phyloP scores from a whole-genome alignment of 129 eudicot species.

The Flaveria robusta region DNA sequence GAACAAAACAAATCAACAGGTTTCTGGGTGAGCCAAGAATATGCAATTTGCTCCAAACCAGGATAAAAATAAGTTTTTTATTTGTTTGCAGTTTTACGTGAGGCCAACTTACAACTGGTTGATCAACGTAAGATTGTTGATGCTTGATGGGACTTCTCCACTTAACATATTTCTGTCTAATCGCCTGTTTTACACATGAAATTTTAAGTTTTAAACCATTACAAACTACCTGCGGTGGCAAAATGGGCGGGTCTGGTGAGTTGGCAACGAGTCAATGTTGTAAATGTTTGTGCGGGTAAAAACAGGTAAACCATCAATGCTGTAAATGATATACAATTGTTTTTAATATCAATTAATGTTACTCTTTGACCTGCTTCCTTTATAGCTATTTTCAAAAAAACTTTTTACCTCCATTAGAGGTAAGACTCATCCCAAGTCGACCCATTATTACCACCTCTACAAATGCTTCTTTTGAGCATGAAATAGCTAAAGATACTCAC shows the following conservation, averaged over 20 bases:
- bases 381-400: not conserved
- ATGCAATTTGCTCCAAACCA: not conserved
- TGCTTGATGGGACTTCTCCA: constrained; percentile 66
- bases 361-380: constrained; percentile 4
- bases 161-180: constrained; percentile 64
- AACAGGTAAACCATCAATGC: too few relatives aligned
- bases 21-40: constrained; percentile 3
- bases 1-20: constrained; percentile 17
- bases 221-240: constrained; percentile 1
- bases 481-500: constrained; percentile 55
- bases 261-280: not conserved
- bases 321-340: too few relatives aligned
- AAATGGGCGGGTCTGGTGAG: not conserved
- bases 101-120: constrained; percentile 67
- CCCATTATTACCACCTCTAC: constrained; percentile 3
- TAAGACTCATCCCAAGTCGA: not conserved
- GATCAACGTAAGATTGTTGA: constrained; percentile 61
- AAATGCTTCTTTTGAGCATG: constrained; percentile 1
- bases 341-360: not conserved
- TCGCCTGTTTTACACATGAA: constrained; percentile 48
- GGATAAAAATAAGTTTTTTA: not conserved
- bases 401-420: not conserved
- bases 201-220: not conserved
- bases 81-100: not conserved
- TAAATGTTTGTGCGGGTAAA: not conserved